A percentile compares a stretch with the other conserved stretches of the same genome.
Evolutionary conservation across 345 rosid species (phyloP).

Genomic region (Cardiospermum halicacabum): DNA sequence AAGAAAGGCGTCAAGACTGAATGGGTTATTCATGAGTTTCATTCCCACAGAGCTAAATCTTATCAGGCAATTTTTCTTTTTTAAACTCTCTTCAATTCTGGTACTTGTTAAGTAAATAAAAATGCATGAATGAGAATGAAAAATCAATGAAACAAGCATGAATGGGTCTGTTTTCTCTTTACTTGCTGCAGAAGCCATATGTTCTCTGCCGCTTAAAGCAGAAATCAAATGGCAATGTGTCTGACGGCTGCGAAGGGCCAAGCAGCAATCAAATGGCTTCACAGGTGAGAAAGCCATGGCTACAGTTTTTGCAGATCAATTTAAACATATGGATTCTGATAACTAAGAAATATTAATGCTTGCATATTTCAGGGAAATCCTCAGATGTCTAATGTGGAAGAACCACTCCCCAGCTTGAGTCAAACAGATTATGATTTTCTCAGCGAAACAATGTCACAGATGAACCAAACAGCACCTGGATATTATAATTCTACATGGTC

Average conservation of each 20-base stretch:
- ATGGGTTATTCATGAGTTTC: conserved; percentile 12
- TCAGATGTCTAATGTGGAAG: background rate
- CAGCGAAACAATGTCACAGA: background rate
- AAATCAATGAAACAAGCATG: background rate
- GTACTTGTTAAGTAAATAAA: too few relatives aligned
- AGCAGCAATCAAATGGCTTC: background rate
- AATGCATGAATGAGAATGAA: background rate
- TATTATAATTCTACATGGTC: background rate
- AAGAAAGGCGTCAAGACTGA: background rate
- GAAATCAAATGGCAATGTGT: background rate
- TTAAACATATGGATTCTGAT: background rate
- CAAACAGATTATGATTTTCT: background rate
- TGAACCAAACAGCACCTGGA: background rate
- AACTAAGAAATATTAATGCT: background rate
- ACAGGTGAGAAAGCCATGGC: background rate
- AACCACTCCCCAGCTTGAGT: background rate
- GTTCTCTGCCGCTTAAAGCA: conserved; percentile 19
- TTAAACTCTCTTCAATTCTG: too few relatives aligned
- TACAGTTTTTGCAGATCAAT: background rate
- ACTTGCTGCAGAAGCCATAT: background rate
- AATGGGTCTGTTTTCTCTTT: background rate
- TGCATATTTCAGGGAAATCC: background rate
- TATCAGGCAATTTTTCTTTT: background rate
- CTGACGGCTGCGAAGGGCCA: background rate
- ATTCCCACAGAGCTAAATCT: background rate